Percentiles rank a stretch among this genome's conserved stretches.
Conservation (phyloP, 306 rosid species). For the Gastrolobium bilobum region DNA sequence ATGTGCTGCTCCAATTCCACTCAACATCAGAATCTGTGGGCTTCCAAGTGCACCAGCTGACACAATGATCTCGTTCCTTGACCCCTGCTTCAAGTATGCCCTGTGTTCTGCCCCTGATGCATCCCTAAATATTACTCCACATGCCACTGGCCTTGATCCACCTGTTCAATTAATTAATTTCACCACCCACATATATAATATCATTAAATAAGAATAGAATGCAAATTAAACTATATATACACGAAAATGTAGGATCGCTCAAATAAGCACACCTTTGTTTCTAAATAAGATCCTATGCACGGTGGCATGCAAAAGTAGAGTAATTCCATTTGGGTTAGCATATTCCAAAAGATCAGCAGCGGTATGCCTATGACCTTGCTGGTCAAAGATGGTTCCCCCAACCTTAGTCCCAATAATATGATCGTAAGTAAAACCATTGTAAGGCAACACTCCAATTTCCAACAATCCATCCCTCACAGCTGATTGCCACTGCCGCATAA, state of each 20-base stretch:
- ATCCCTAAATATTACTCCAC: slow-evolving; percentile 69
- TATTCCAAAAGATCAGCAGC: slow-evolving; percentile 77
- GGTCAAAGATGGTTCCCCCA: slow-evolving; percentile 82
- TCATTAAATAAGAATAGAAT: background rate
- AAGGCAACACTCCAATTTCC: slow-evolving; percentile 66
- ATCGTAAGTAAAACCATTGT: slow-evolving; percentile 79
- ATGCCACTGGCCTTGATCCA: slow-evolving; percentile 61
- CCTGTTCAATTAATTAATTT: slow-evolving; percentile 12
- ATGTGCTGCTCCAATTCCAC: slow-evolving; percentile 70
- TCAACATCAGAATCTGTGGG: slow-evolving; percentile 77
- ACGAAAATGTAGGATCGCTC: too few relatives aligned
- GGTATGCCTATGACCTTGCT: slow-evolving; percentile 66
- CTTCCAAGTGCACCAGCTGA: slow-evolving; percentile 87
- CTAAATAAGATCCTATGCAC: slow-evolving; percentile 61
- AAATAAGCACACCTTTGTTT: slow-evolving; percentile 13
- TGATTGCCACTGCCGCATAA: slow-evolving; percentile 67
- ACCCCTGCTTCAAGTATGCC: slow-evolving; percentile 56
- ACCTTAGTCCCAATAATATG: slow-evolving; percentile 77
- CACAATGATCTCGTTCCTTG: slow-evolving; percentile 60
- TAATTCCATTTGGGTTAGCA: slow-evolving; percentile 62
- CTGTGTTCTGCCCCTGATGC: slow-evolving; percentile 46
- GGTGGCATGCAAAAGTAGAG: slow-evolving; percentile 67
- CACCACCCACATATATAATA: background rate
- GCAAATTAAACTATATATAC: too few relatives aligned
- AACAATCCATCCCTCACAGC: slow-evolving; percentile 66